phyloP scores from a whole-genome alignment of 2,329 filamentous ascomycete species.

The Septoria petroselini region DNA sequence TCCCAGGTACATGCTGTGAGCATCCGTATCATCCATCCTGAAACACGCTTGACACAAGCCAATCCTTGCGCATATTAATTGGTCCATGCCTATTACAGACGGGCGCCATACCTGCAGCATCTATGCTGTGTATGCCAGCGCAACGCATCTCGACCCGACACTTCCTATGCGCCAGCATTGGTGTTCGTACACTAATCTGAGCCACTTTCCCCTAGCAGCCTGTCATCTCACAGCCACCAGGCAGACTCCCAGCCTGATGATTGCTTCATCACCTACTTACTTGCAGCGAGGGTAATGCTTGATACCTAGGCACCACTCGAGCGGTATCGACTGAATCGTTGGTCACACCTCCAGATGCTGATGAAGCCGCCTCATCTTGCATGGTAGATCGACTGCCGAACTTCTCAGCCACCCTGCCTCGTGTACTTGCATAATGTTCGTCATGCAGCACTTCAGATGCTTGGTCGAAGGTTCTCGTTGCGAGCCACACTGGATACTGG shows the following conservation, averaged over 20 bases:
- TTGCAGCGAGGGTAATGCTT: conserved; percentile 12
- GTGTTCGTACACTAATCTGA: neutral
- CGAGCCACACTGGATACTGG: conserved; percentile 1
- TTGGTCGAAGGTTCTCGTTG: conserved; percentile 9
- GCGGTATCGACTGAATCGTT: neutral
- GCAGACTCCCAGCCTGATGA: conserved; percentile 8
- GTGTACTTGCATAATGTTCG: neutral
- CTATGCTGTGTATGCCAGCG: conserved; percentile 21
- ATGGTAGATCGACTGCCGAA: too few species aligned
- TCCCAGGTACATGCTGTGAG: conserved; percentile 20
- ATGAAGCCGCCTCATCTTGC: conserved; percentile 7
- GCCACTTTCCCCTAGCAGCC: too few species aligned
- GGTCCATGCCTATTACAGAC: conserved; percentile 18
- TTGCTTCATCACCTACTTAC: conserved; percentile 8
- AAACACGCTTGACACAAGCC: conserved; percentile 19
- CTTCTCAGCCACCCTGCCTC: conserved; percentile 8
- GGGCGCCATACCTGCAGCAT: conserved; percentile 18
- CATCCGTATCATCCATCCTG: conserved; percentile 22
- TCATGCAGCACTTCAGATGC: neutral
- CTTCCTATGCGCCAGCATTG: conserved; percentile 4
- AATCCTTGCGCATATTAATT: conserved; percentile 17
- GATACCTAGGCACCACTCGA: too few species aligned
- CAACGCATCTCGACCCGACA: conserved; percentile 9
- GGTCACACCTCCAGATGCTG: neutral
- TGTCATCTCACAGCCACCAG: too few species aligned